Conservation (phyloP, 2,329 filamentous ascomycete genomes). For the Celoporthe dispersa region DNA sequence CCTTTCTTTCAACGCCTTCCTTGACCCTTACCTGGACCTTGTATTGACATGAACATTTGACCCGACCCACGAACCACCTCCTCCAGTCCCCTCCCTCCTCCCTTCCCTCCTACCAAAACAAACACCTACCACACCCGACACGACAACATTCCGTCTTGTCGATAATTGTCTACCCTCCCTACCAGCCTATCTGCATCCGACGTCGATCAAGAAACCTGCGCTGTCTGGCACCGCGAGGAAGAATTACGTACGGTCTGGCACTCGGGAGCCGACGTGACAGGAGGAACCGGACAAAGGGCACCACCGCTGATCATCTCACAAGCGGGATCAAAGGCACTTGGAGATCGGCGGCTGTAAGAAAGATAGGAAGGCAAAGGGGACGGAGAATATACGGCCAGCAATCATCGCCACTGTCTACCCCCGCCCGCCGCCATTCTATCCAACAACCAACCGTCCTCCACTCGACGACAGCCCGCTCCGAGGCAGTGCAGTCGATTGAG, state of each 20-base stretch:
- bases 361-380: background rate
- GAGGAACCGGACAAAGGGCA: constrained; percentile 2
- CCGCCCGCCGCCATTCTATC: constrained; percentile 1
- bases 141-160: constrained; percentile 13
- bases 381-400: constrained; percentile 1
- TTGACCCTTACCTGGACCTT: constrained; percentile 18
- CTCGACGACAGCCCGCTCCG: background rate
- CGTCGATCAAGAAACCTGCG: constrained; percentile 19
- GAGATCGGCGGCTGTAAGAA: constrained; percentile 4
- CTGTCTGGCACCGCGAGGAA: constrained; percentile 26
- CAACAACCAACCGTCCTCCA: background rate
- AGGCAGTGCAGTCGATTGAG: background rate
- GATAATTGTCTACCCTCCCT: background rate
- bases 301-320: constrained; percentile 5
- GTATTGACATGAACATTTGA: constrained; percentile 1
- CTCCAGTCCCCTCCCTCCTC: background rate
- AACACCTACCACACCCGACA: background rate
- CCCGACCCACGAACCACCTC: background rate
- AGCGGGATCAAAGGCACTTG: constrained; percentile 11
- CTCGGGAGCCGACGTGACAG: constrained; percentile 16
- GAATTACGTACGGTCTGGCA: constrained; percentile 10
- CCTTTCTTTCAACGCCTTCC: constrained; percentile 25
- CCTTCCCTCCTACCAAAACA: background rate
- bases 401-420: background rate
- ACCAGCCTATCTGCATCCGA: constrained; percentile 6